These are phyloP conservation scores for Arctium lappa DNA, from an alignment of 129 eudicot species.

Conservation along the genomic window DNA sequence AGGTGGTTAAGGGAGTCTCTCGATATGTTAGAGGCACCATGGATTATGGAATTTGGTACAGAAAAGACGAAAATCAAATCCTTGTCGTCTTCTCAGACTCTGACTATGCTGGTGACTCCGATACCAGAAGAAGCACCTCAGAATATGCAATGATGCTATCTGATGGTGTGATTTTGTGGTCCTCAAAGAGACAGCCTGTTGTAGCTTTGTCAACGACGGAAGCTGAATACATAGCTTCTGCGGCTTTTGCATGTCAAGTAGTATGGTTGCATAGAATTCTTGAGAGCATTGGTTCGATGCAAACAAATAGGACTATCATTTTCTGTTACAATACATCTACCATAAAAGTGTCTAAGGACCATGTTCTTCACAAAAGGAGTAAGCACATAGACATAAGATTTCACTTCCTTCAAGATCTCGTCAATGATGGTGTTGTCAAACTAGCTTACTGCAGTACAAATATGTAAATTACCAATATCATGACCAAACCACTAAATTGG, in stretches of 20 bases:
- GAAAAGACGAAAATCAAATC: too few species aligned
- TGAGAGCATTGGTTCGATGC: not conserved
- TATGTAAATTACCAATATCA: not conserved
- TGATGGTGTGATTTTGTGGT: not conserved
- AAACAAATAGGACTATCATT: not conserved
- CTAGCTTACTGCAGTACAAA: too few species aligned
- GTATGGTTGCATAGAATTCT: not conserved
- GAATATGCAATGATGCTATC: not conserved
- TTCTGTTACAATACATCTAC: not conserved
- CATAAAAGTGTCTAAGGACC: not conserved
- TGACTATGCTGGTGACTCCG: not conserved
- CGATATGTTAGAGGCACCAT: conserved; percentile 8
- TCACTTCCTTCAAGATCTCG: not conserved
- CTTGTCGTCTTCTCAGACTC: not conserved
- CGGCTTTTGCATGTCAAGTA: not conserved
- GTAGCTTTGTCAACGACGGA: not conserved
- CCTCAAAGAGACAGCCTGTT: not conserved
- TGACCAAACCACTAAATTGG: not conserved
- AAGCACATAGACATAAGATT: not conserved
- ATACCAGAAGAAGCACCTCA: not conserved
- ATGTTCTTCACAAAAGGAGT: not conserved
- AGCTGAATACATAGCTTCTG: not conserved
- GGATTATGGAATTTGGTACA: not conserved
- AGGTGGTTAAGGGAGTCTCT: not conserved
- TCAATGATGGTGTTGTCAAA: not conserved